phyloP scores from a whole-genome alignment of 371 early-diverging fungal genomes.

The Apophysomyces trapeziformis region DNA sequence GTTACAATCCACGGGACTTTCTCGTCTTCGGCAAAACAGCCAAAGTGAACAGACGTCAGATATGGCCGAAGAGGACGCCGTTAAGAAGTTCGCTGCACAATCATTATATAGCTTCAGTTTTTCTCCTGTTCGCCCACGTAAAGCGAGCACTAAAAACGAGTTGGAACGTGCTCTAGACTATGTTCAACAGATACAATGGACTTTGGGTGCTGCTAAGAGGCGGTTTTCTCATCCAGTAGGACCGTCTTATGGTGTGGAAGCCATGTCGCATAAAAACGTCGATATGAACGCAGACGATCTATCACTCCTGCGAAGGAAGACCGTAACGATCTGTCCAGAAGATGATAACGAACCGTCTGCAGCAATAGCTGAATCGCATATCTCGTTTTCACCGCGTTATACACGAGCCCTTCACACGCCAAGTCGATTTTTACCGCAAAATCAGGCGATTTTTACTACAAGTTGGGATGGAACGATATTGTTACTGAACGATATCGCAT shows the following conservation, averaged over 20 bases:
- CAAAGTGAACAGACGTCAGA: neutral
- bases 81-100: conserved; percentile 54
- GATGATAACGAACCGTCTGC: neutral
- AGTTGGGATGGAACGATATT: conserved; percentile 53
- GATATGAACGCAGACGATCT: conserved; percentile 20
- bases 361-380: conserved; percentile 9
- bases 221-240: conserved; percentile 43
- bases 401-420: conserved; percentile 60
- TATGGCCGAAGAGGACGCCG: conserved; percentile 17
- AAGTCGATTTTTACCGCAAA: conserved; percentile 64
- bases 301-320: conserved; percentile 12
- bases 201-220: conserved; percentile 43
- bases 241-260: conserved; percentile 21
- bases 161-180: conserved; percentile 59
- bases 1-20: neutral
- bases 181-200: conserved; percentile 58
- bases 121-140: conserved; percentile 43
- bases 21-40: neutral
- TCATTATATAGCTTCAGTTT: conserved; percentile 67
- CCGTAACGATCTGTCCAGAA: conserved; percentile 9
- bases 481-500: conserved; percentile 61
- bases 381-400: conserved; percentile 28
- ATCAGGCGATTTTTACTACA: conserved; percentile 69
- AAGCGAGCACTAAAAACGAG: conserved; percentile 45
- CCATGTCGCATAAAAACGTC: conserved; percentile 16